phyloP scores from a whole-genome alignment of 2,329 filamentous ascomycete genomes.

The Fusarium udum region DNA sequence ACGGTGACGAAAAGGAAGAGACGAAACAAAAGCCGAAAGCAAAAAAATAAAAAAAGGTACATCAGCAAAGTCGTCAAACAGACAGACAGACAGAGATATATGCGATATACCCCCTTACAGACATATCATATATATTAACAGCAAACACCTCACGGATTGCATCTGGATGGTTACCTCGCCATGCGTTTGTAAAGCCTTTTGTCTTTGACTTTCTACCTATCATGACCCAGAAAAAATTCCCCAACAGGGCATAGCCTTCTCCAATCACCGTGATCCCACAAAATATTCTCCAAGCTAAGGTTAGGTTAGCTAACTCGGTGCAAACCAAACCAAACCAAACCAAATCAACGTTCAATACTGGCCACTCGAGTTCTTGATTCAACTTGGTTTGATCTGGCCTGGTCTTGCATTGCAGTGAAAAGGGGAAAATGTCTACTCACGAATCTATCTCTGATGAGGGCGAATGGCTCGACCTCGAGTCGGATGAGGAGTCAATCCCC shows the following conservation, averaged over 20 bases:
- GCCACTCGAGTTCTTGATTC: slow-evolving; percentile 2
- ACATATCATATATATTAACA: slow-evolving; percentile 45
- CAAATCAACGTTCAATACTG: not conserved
- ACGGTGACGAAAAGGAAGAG: slow-evolving; percentile 16
- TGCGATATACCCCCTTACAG: slow-evolving; percentile 43
- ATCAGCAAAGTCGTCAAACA: not conserved
- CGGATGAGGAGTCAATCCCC: slow-evolving; percentile 69
- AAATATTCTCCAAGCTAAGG: slow-evolving; percentile 32
- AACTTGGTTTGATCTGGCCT: slow-evolving; percentile 47
- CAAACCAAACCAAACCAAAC: not conserved
- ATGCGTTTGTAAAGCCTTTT: not conserved
- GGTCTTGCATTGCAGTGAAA: slow-evolving; percentile 12
- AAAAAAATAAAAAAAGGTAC: not conserved
- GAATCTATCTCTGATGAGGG: slow-evolving; percentile 53
- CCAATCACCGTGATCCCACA: slow-evolving; percentile 50
- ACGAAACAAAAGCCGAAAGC: not conserved
- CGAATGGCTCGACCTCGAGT: slow-evolving; percentile 65
- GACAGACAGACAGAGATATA: not conserved
- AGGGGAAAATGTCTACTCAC: slow-evolving; percentile 39
- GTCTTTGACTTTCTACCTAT: not conserved
- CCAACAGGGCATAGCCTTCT: slow-evolving; percentile 45
- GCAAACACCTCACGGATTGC: slow-evolving; percentile 43
- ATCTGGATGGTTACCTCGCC: slow-evolving; percentile 23
- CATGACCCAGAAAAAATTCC: slow-evolving; percentile 37
- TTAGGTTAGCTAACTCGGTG: not conserved